These are phyloP conservation scores for Phlebopus sp. DNA, from an alignment of 1,284 basidiomycete species.

Conservation along the genomic window DNA sequence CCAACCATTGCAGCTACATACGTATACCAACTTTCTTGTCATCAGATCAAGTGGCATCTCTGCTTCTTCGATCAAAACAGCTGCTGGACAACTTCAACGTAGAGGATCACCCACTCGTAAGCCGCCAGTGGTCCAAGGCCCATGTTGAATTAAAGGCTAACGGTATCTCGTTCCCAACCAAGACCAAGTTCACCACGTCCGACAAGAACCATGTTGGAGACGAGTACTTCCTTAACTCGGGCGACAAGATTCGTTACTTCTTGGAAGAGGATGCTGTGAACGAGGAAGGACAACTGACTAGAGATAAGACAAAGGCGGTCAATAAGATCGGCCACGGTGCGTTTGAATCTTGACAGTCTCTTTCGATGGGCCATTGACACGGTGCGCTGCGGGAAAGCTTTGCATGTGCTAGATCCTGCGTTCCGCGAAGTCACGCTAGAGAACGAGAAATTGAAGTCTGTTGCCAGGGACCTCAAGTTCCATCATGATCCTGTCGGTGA, in stretches of 20 bases:
- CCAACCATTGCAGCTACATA: constrained; percentile 59
- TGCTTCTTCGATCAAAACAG: constrained; percentile 69
- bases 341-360: not conserved
- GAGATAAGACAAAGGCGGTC: constrained; percentile 75
- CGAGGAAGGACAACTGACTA: constrained; percentile 59
- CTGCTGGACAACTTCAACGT: constrained; percentile 77
- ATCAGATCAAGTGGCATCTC: constrained; percentile 51
- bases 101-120: constrained; percentile 77
- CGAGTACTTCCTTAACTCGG: constrained; percentile 88
- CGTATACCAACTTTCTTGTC: constrained; percentile 74
- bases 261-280: constrained; percentile 80
- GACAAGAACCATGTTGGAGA: constrained; percentile 81
- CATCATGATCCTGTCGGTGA: constrained; percentile 81
- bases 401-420: constrained; percentile 82
- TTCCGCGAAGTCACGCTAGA: constrained; percentile 79
- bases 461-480: constrained; percentile 75
- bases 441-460: constrained; percentile 60
- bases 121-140: constrained; percentile 15
- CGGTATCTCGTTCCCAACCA: not conserved
- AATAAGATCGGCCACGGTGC: constrained; percentile 85
- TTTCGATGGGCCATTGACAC: not conserved
- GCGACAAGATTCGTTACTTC: constrained; percentile 92
- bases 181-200: constrained; percentile 89
- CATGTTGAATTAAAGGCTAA: not conserved
- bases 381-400: not conserved